Evolutionary conservation across 2,329 filamentous ascomycete species (phyloP).

Genomic region (Colletotrichum brevisporum): DNA sequence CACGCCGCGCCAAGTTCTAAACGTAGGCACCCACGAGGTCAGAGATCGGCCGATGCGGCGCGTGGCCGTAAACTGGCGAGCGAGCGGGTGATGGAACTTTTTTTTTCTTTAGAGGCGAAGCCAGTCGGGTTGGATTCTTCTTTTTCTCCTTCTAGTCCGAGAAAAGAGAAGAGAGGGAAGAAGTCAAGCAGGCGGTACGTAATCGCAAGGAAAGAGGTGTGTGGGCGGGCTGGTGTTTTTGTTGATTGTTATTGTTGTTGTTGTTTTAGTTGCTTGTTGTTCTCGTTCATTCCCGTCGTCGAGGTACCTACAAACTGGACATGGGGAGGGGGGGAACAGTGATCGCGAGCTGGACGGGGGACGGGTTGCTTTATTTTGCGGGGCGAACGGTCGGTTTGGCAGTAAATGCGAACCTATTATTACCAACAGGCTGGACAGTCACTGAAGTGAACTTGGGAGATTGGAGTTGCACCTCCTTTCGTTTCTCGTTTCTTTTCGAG

Average conservation of each 20-base stretch:
- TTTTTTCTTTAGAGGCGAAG: not conserved
- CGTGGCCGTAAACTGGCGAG: conserved; percentile 22
- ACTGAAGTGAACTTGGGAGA: not conserved
- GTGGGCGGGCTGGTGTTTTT: conserved; percentile 29
- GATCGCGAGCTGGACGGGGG: conserved; percentile 18
- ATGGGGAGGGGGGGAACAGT: conserved; percentile 7
- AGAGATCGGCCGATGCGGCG: conserved; percentile 35
- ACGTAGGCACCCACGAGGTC: conserved; percentile 38
- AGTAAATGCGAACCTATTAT: not conserved
- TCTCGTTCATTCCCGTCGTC: conserved; percentile 1
- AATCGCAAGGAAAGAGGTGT: conserved; percentile 9
- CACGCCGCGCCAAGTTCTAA: conserved; percentile 30
- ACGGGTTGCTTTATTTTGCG: conserved; percentile 27
- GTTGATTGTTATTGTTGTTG: conserved; percentile 16
- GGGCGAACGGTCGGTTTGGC: conserved; percentile 10
- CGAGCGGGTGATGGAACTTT: not conserved
- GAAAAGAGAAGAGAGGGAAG: conserved; percentile 5
- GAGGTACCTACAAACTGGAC: conserved; percentile 1
- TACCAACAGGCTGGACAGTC: not conserved
- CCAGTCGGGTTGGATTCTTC: not conserved
- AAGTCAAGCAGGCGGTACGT: not conserved
- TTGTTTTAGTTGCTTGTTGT: conserved; percentile 16
- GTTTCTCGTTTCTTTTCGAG: conserved; percentile 24
- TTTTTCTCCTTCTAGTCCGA: not conserved
- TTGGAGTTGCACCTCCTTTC: conserved; percentile 17